Percentiles rank a stretch among this genome's conserved stretches.
These are phyloP conservation scores for Wickerhamomyces bisporus DNA, from an alignment of 805 yeast species.

Conservation along the genomic window DNA sequence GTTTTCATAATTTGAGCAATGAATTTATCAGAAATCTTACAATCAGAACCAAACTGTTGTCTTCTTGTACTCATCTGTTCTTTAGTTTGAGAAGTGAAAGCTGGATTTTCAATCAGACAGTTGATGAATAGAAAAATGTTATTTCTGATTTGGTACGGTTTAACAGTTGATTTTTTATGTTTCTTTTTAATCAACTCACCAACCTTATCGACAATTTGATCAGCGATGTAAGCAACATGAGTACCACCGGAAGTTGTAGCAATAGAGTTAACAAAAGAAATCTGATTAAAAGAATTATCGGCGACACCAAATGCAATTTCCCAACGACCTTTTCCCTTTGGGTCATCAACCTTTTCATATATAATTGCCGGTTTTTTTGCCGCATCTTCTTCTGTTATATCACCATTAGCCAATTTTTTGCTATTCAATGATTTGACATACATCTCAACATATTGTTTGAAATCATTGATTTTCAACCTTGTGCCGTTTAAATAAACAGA, in stretches of 20 bases:
- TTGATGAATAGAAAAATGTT: conserved; percentile 88
- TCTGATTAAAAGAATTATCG: conserved; percentile 86
- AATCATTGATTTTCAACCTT: conserved; percentile 61
- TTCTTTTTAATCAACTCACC: conserved; percentile 69
- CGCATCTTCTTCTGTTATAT: conserved; percentile 28
- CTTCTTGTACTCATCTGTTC: conserved; percentile 90
- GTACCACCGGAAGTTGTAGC: conserved; percentile 98
- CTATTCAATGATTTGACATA: conserved; percentile 71
- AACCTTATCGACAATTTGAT: conserved; percentile 75
- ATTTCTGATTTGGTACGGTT: conserved; percentile 83
- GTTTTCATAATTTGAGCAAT: conserved; percentile 69
- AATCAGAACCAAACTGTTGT: conserved; percentile 84
- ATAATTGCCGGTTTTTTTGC: conserved; percentile 57
- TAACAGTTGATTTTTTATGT: conserved; percentile 60
- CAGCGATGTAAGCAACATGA: conserved; percentile 82
- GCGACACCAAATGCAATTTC: conserved; percentile 93
- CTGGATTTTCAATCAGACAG: conserved; percentile 92
- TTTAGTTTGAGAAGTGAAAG: conserved; percentile 95
- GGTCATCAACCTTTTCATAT: conserved; percentile 70
- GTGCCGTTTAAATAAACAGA: conserved; percentile 74
- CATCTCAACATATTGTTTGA: conserved; percentile 85
- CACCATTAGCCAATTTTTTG: conserved; percentile 27
- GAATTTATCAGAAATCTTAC: conserved; percentile 71
- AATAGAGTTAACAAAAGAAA: conserved; percentile 94
- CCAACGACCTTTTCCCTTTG: conserved; percentile 55